Base-by-base conservation (phyloP, 352 stramenopile genomes). In the Pilasporangium apinafurcum region DNA sequence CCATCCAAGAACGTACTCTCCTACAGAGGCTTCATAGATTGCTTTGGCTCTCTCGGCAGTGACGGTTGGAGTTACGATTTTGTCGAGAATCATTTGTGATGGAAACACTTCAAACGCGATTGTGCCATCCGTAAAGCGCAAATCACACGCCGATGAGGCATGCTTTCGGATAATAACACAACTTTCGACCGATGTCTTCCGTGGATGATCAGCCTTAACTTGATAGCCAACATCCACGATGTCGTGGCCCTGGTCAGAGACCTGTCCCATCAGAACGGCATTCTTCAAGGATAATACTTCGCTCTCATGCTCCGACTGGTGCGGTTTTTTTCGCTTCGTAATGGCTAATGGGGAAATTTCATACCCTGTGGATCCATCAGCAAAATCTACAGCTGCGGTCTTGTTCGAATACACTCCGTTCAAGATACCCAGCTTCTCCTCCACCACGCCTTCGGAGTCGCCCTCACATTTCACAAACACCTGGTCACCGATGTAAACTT, bases 381-480 rank as follows among this genome's bases (percentile, higher is more conserved):
- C 71, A 53, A 86, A 89, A 44, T 89, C 77, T 5, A 89, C 63
- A 16, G 77, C 77, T 6, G 77, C 77, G 0, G 77, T 86, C 53
- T 60, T 65, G 35, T 86, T 86, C 13, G 73, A 86, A 45, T 84
- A 89, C n/a, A 89, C 59, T 14, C 77, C 77, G 28, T 89, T 89
- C 1, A 89, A 44, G 31, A 84, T 57, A 1, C 77, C 77, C 14
- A 86, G 39, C 33, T 86, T 89, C 20, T 86, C 68, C 47, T 86
- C 73, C 3, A 60, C 45, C 21, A 65, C 37, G 28, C 53, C 64
- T 26, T 83, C 71, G 27, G 65, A 54, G 20, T 86, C 73, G 18
- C 64, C 62, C 27, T 76, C 65, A 38, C 68, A 85, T 34, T 77
- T 71, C 40, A 86, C 77, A 26, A 76, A 71, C 9, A 89, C 72